Evolutionary conservation across 164 flowering plant genomes (phyloP), one percentile per base, ranked within the genome.

Genomic region (Berberis thunbergii): DNA sequence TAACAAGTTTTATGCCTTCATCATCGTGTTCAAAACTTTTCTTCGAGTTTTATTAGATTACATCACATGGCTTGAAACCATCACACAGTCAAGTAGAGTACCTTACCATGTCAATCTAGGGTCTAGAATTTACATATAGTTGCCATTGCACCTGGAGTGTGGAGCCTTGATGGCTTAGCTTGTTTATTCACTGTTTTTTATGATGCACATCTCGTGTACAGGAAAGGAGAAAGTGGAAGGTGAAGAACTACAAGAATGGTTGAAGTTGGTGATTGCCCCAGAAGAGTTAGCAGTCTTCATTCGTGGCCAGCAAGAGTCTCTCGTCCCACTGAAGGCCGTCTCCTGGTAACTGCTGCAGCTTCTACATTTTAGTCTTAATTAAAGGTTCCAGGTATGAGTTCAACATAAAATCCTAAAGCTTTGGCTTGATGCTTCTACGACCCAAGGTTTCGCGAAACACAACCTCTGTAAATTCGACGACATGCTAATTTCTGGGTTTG

Each of bases 221-320:
- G 98, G 79, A 38, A 89, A 81, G 11, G 98, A 89, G 80, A 89
- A 89, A 74, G 97, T 92, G 43, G 98, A 89, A 76, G 98, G 98
- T 12, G 90, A 89, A 69, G 96, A 92, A 59, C 80, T 92, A 41
- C 90, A 86, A 61, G 72, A 88, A 69, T 87, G 96, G 97, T 73
- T 92, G 75, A 85, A 81, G 67, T 2, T 78, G 84, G 98, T 92
- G 54, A 94, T 89, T 68, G 89, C 95, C 26, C 98, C 98, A 3
- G 75, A 78, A 11, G 97, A 92, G 65, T 83, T 92, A 55, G 42
- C 78, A 41, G 43, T 75, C 45, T 92, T 92, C 66, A 65, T 92
- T n/a, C 62, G 55, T 60, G 90, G 87, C 70, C 78, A 81, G 64
- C 84, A 84, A 70, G 79, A 79, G 55, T 70, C 81, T 60, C 78